Evolutionary conservation across 129 eudicot species (phyloP), one percentile per base, ranked within the genome.

Genomic region (Pulicaria dysenterica): DNA sequence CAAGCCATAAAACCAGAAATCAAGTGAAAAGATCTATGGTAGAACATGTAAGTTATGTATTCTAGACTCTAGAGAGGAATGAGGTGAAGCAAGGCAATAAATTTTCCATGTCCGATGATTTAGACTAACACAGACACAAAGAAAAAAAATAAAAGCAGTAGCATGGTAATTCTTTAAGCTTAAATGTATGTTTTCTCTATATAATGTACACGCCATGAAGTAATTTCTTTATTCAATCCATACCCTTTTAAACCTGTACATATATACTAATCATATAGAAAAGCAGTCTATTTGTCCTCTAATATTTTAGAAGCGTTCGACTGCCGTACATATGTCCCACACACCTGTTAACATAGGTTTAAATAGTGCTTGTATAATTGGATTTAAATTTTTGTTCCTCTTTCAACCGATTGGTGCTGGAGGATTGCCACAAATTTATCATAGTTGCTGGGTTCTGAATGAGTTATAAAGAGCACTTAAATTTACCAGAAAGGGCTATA

Each of bases 311-410:
- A 58, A n/a, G 39, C 2, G 56, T 7, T 45, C 2, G 56, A 37
- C 44, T 58, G 66, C 10, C 13, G 55, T 34, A 15, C 13, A 12
- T 47, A 14, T 45, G 17, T 16, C 47, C 60, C 59, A 47, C 42
- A 59, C 68, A 14, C 68, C n/a, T 38, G 37, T 15, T 59, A 58
- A 64, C 51, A 36, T 58, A 71, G 7, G 57, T 55, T 42, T 17
- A 19, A 31, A 44, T 44, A 36, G 67, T 58, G 58, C 36, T 44
- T 47, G 6, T 43, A 73, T 42, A 46, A 39, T 48, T 3, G 15
- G 19, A 34, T 47, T 37, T 61, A 3, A 16, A 5, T 16, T 36
- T 60, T 7, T 73, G 77, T 73, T 8, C 8, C 9, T 73, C 47
- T 72, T 45, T n/a, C 8, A 10, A 44, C 45, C 8, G 76, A 72